Evolutionary conservation across 2,329 filamentous ascomycete genomes (phyloP), one percentile per base, ranked within the genome.

Genomic region (Penicillium italicum): DNA sequence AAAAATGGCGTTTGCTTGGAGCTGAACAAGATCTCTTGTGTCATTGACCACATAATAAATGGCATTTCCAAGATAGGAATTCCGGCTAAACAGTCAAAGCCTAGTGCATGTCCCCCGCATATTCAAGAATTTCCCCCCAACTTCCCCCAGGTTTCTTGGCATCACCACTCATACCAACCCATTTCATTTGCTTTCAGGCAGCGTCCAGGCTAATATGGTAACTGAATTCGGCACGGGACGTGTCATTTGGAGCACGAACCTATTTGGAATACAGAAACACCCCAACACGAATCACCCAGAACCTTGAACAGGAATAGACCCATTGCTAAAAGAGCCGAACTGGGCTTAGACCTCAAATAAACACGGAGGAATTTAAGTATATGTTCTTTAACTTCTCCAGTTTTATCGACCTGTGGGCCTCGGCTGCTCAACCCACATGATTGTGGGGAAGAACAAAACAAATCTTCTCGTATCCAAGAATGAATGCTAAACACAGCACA

Each of bases 171-270:
- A 24, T 7, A 18, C 16, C 48, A 50, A 16, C 16, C 9, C 28
- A 50, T 18, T 37, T 44, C 11, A 50, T 18, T 37, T 44, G 12
- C 20, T 20, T 22, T 20, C 31, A 33, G 11, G 22, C 28, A 14
- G 43, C 26, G n/a, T 16, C 12, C 14, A 34, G 37, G 53, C 42
- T 56, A 53, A 38, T 18, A 3, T 18, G 8, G 5, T 47, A 37
- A n/a, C 56, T 59, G 4, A 20, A 50, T 59, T 42, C 18, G 46
- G 18, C 49, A 60, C 52, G 56, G 55, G 38, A 41, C 5, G 5
- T 41, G 20, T 16, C 1, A 38, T n/a, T 34, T 10, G 16, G 16
- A 38, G 11, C 20, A 12, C 44, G 16, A 41, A 9, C 14, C 8
- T 34, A 8, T 49, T 24, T 14, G 33, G 34, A 16, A 8, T 34